These are phyloP conservation scores for Paramecium biaurelia DNA, from an alignment of 73 alveolate genomes.

Conservation along the genomic window DNA sequence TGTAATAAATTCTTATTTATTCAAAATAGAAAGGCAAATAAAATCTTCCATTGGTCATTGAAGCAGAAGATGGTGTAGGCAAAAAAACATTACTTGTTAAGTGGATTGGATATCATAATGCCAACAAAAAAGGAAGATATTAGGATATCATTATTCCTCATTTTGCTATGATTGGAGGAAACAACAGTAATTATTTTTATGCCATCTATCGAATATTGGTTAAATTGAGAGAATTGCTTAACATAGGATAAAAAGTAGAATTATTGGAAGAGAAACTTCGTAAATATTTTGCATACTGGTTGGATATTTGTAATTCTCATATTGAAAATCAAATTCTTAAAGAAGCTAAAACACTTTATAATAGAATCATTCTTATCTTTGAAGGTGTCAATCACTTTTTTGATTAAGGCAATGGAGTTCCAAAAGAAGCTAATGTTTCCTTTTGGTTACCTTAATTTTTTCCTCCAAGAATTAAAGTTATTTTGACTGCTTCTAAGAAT, in stretches of 20 bases:
- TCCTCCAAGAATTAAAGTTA: slow-evolving; percentile 74
- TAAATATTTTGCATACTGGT: slow-evolving; percentile 75
- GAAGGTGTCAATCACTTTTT: slow-evolving; percentile 75
- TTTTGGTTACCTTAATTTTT: slow-evolving; percentile 79
- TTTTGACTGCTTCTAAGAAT: slow-evolving; percentile 65
- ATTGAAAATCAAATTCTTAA: slow-evolving; percentile 62
- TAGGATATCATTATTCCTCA: slow-evolving; percentile 56
- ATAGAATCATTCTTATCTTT: slow-evolving; percentile 65
- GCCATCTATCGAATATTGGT: slow-evolving; percentile 71
- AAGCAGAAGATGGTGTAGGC: slow-evolving; percentile 80
- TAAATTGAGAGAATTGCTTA: slow-evolving; percentile 68
- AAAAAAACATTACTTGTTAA: slow-evolving; percentile 66
- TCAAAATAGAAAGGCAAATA: slow-evolving; percentile 16
- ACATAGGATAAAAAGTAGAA: slow-evolving; percentile 73
- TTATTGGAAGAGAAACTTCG: slow-evolving; percentile 76
- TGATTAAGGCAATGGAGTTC: slow-evolving; percentile 46
- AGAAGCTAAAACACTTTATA: slow-evolving; percentile 54
- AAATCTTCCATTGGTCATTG: slow-evolving; percentile 70
- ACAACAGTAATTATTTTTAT: slow-evolving; percentile 63
- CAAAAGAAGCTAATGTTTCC: slow-evolving; percentile 73
- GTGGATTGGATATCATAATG: slow-evolving; percentile 70
- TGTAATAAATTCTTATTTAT: neutral
- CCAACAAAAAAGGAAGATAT: slow-evolving; percentile 61
- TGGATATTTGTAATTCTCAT: slow-evolving; percentile 68
- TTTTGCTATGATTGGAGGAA: slow-evolving; percentile 69